A percentile compares a stretch with the other conserved stretches of the same genome.
phyloP scores from a whole-genome alignment of 352 stramenopile genomes.

The Phytophthora ohioensis region DNA sequence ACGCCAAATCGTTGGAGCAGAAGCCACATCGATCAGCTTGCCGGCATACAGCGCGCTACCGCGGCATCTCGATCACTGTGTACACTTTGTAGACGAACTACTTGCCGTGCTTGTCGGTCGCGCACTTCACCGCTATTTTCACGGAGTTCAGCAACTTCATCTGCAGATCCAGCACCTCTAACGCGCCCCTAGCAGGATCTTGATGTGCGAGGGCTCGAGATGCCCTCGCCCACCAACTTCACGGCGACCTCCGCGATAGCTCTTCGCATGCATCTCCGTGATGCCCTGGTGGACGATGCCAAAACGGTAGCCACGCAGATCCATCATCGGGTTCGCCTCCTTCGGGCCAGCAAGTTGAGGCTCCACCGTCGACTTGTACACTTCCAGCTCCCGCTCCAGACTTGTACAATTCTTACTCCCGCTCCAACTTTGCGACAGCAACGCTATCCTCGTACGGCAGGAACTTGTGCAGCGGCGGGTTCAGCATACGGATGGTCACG shows the following conservation, averaged over 20 bases:
- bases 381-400: slow-evolving; percentile 18
- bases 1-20: slow-evolving; percentile 37
- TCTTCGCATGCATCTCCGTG: slow-evolving; percentile 40
- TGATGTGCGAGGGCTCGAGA: slow-evolving; percentile 35
- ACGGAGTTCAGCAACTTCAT: slow-evolving; percentile 36
- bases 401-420: slow-evolving; percentile 30
- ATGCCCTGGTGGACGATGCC: slow-evolving; percentile 40
- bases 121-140: slow-evolving; percentile 15
- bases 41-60: slow-evolving; percentile 30
- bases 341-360: slow-evolving; percentile 28
- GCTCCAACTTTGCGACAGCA: slow-evolving; percentile 22
- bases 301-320: slow-evolving; percentile 34
- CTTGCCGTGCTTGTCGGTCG: slow-evolving; percentile 31
- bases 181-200: slow-evolving; percentile 29
- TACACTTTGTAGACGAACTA: slow-evolving; percentile 38
- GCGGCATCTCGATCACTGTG: slow-evolving; percentile 37
- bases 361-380: slow-evolving; percentile 33
- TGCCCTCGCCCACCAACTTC: slow-evolving; percentile 23
- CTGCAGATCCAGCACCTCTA: slow-evolving; percentile 35
- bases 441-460: slow-evolving; percentile 32
- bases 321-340: slow-evolving; percentile 44
- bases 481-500: slow-evolving; percentile 35
- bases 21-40: slow-evolving; percentile 36
- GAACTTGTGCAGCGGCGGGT: slow-evolving; percentile 32
- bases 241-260: slow-evolving; percentile 35